Evolutionary conservation across 75 land plant species (phyloP).

Genomic region (Chamaecyparis obtusa): DNA sequence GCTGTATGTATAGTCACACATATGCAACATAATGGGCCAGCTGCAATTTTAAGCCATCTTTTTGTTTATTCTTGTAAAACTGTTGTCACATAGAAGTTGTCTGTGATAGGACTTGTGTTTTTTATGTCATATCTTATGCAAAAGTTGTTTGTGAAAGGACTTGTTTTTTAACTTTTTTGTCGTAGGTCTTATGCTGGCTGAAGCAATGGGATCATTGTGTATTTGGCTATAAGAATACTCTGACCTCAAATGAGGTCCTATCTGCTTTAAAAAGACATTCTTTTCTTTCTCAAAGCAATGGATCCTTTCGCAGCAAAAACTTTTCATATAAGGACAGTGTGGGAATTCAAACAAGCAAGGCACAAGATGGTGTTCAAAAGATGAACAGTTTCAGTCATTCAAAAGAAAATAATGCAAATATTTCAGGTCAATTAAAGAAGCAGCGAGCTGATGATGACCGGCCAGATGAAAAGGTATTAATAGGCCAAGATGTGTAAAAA

Average conservation of each 20-base stretch:
- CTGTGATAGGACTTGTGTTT: neutral
- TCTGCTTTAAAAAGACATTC: constrained; percentile 70
- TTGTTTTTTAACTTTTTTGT: constrained; percentile 9
- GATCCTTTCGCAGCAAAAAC: constrained; percentile 18
- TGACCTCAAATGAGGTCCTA: constrained; percentile 78
- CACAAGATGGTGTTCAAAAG: constrained; percentile 11
- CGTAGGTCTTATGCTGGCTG: constrained; percentile 90
- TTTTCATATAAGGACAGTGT: constrained; percentile 22
- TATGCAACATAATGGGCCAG: neutral
- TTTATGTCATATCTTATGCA: constrained; percentile 16
- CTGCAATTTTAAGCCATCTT: neutral
- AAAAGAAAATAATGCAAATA: constrained; percentile 14
- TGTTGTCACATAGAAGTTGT: neutral
- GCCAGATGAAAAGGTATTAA: constrained; percentile 79
- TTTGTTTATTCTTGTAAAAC: constrained; percentile 1
- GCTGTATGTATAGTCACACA: neutral
- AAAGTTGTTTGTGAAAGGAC: neutral
- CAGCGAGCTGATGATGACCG: constrained; percentile 34
- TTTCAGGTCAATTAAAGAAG: constrained; percentile 31
- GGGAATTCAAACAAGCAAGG: constrained; percentile 17
- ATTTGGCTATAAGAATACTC: constrained; percentile 77
- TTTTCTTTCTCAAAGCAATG: constrained; percentile 33
- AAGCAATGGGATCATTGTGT: constrained; percentile 97
- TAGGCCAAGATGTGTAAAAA: neutral
- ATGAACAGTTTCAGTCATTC: constrained; percentile 17